Conservation (phyloP, 1,139 yeast genomes). For the Debaryomyces robertsiae region DNA sequence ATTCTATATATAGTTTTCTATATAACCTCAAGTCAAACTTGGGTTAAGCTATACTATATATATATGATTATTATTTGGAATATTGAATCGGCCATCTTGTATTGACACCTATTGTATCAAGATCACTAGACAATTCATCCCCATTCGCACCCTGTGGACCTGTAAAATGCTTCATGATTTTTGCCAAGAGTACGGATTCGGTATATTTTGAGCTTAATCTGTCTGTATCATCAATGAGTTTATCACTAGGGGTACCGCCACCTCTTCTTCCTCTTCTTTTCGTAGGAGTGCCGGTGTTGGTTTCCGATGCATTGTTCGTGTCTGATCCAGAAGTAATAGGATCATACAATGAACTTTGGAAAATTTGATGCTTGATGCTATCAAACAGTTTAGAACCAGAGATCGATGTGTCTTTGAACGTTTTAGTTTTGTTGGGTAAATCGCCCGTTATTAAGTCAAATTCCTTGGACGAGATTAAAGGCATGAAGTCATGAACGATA, state of each 20-base stretch:
- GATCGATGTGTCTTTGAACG: constrained; percentile 22
- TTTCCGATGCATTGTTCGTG: constrained; percentile 31
- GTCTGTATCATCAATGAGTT: constrained; percentile 17
- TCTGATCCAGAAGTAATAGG: constrained; percentile 47
- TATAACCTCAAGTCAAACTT: constrained; percentile 1
- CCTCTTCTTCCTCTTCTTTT: constrained; percentile 28
- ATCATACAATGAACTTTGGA: constrained; percentile 45
- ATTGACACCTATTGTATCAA: constrained; percentile 39
- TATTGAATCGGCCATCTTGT: constrained; percentile 38
- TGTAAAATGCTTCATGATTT: constrained; percentile 46
- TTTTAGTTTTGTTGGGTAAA: constrained; percentile 29
- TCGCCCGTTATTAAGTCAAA: constrained; percentile 47
- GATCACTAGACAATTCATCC: constrained; percentile 40
- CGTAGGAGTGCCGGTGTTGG: constrained; percentile 18
- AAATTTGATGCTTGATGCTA: constrained; percentile 41
- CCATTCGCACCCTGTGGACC: constrained; percentile 43
- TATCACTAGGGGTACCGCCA: constrained; percentile 12
- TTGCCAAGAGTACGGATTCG: constrained; percentile 45
- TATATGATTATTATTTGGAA: constrained; percentile 4
- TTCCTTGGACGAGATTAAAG: constrained; percentile 40
- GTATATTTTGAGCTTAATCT: constrained; percentile 31
- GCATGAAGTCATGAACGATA: constrained; percentile 48
- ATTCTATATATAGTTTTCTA: constrained; percentile 1
- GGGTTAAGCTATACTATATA: background rate
- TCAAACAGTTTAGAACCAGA: constrained; percentile 13